Evolutionary conservation across 495 filamentous ascomycete species (phyloP), one percentile per base, ranked within the genome.

Genomic region (Penicillium alfredii): DNA sequence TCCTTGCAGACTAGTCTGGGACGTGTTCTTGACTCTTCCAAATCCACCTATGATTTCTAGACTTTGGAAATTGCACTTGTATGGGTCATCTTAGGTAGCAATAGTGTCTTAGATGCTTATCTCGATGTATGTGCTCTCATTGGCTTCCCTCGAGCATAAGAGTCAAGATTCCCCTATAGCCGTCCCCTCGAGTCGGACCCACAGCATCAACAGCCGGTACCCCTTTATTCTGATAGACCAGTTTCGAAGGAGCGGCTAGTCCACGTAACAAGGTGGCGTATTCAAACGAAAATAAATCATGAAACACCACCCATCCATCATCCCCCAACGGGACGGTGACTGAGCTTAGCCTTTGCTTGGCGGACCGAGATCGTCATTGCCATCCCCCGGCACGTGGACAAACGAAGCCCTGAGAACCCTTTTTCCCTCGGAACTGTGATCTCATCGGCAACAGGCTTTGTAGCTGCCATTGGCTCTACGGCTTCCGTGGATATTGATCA

Each of bases 261-360:
- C 35, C 34, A 51, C 47, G 44, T 47, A 51, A 39, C 6, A 26
- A 9, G 14, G 20, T 38, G 38, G 25, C 19, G 35, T 13, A 30
- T 13, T 11, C 16, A 31, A 19, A 8, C 1, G 12, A 38, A 28
- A 8, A 24, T 32, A 11, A 6, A 29, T 21, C 33, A 22, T 29
- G 19, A 29, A 35, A 30, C 16, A 13, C 23, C 26, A 10, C 24
- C 12, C 33, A 35, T 47, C 39, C 33, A 24, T 14, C 10, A 40
- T 33, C 40, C 6, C 15, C 10, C 29, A 30, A 19, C 7, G 3
- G n/a, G 18, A 21, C 3, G 31, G 18, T n/a, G 35, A 42, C n/a
- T 29, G 18, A 47, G 40, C 47, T 51, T 47, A 39, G 39, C 39
- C 39, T 43, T 48, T 37, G 22, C 31, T 40, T 51, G 35, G 44